phyloP scores from a whole-genome alignment of 2,329 filamentous ascomycete genomes.

The Aspergillus spinulosporus region DNA sequence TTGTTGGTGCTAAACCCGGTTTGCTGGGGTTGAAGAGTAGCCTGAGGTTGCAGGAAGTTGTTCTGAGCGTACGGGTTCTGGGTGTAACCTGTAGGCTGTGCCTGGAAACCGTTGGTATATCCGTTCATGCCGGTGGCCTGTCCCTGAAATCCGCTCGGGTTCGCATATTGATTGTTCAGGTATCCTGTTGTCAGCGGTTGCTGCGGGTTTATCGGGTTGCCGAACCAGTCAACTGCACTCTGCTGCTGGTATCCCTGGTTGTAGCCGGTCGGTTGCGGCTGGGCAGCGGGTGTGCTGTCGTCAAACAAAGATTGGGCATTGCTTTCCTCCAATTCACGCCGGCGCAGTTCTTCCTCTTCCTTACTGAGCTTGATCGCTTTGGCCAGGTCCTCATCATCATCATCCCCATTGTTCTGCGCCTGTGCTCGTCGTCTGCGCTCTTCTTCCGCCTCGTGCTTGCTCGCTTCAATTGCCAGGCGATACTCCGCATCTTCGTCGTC shows the following conservation, averaged over 20 bases:
- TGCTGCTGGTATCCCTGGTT: slow-evolving; percentile 99
- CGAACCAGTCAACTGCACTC: slow-evolving; percentile 93
- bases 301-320: slow-evolving; percentile 90
- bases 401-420: slow-evolving; percentile 60
- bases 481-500: slow-evolving; percentile 92
- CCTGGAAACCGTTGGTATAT: slow-evolving; percentile 67
- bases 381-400: slow-evolving; percentile 87
- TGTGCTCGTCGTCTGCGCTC: slow-evolving; percentile 71
- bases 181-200: slow-evolving; percentile 67
- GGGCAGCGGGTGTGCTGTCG: slow-evolving; percentile 61
- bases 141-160: slow-evolving; percentile 69
- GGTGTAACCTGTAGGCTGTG: slow-evolving; percentile 70
- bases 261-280: slow-evolving; percentile 81
- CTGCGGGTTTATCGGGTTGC: slow-evolving; percentile 85
- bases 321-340: slow-evolving; percentile 79
- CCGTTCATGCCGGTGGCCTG: slow-evolving; percentile 69
- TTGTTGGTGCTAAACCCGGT: slow-evolving; percentile 59
- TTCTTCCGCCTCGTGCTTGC: slow-evolving; percentile 92
- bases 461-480: slow-evolving; percentile 86
- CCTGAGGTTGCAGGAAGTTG: slow-evolving; percentile 52
- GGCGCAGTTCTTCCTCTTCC: slow-evolving; percentile 82
- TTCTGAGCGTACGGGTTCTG: slow-evolving; percentile 49
- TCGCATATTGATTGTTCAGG: slow-evolving; percentile 68
- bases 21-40: slow-evolving; percentile 58
- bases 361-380: slow-evolving; percentile 95